phyloP scores from a whole-genome alignment of 305 asterid species.

The Vinca major region DNA sequence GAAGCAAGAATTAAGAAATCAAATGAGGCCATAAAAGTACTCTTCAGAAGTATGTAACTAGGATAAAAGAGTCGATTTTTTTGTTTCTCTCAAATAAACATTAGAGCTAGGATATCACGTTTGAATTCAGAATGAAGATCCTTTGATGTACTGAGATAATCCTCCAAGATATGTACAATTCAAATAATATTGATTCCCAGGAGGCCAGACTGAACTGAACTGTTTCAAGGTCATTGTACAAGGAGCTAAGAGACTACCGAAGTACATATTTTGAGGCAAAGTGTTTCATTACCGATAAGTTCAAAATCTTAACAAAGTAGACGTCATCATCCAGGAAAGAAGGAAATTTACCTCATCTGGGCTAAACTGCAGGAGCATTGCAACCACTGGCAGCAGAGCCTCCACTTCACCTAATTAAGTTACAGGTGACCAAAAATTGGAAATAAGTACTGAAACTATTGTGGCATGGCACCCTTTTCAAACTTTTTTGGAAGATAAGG shows the following conservation, averaged over 20 bases:
- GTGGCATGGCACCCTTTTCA: neutral
- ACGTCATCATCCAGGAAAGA: neutral
- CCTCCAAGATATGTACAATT: neutral
- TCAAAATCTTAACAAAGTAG: neutral
- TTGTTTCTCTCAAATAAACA: too few relatives aligned
- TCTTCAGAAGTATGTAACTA: neutral
- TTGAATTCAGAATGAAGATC: neutral
- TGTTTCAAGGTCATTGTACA: too few relatives aligned
- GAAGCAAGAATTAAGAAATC: neutral
- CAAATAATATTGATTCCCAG: neutral
- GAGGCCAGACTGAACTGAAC: slow-evolving; percentile 1
- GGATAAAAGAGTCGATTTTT: neutral
- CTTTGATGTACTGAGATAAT: neutral
- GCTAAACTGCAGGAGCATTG: slow-evolving; percentile 98
- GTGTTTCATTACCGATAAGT: neutral
- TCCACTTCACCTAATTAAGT: slow-evolving; percentile 75
- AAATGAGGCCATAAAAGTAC: neutral
- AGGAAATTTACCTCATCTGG: slow-evolving; percentile 73
- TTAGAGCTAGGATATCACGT: neutral
- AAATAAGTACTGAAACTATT: neutral
- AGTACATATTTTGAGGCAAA: neutral
- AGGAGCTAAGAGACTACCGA: neutral
- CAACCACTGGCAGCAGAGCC: slow-evolving; percentile 88
- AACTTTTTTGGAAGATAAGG: neutral
- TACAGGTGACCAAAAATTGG: slow-evolving; percentile 15